Evolutionary conservation across 73 alveolate genomes (phyloP), one percentile per base, ranked within the genome.

Genomic region (Paramecium caudatum): DNA sequence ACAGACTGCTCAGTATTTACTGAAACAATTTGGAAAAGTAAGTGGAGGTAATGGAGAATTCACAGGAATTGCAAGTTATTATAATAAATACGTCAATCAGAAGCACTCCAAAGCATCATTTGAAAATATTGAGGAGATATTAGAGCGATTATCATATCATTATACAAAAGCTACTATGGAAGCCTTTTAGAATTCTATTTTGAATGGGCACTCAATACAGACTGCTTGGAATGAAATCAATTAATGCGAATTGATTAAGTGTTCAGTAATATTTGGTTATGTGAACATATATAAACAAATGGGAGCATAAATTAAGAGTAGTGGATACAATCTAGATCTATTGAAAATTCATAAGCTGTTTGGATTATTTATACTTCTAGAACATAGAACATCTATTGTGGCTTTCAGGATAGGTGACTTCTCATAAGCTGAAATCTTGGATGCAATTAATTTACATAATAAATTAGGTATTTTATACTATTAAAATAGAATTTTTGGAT

Each of bases 1-100:
- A 48, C 50, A 93, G 50, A 84, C 96, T 10, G 90, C 91, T 33
- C 61, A 84, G 65, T 48, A 80, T 39, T 61, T 90, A 33, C 61
- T 90, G 46, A 90, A 90, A 27, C 17, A 43, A 8, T 82, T 82
- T 17, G 12, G 50, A 25, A 36, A 55, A 19, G 32, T 91, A 13
- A 12, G 83, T 23, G 25, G 34, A 46, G 93, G 93, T 15, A 85
- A 85, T 23, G 17, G 39, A 45, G 6, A 4, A 74, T 55, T 55
- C 30, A 37, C 62, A 39, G 88, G 88, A 37, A 74, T 74, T 30
- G 68, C 88, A 39, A 15, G 37, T 4, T 74, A 41, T 74, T 74
- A 39, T 17, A 74, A 74, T 43, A 74, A 45, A 74, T 45, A 37
- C 19, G 55, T 27, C 19, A 39, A 74, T 41, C 32, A 27, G 43